Percentiles rank a stretch among this genome's conserved stretches.
Evolutionary conservation across 2,329 filamentous ascomycete species (phyloP).

Genomic region (Hymenoscyphus linearis): DNA sequence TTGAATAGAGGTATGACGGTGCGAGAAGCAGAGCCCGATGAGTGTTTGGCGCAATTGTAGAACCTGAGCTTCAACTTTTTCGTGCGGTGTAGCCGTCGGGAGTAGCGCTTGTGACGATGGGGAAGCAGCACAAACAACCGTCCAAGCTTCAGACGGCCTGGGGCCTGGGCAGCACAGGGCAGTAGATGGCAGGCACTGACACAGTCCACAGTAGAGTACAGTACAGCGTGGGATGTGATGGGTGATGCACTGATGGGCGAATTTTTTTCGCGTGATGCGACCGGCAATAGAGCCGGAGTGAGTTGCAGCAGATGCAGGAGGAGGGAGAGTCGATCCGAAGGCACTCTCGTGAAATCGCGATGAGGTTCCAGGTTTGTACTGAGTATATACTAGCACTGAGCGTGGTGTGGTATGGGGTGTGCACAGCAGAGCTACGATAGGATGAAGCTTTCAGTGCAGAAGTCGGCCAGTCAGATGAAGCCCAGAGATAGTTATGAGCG

Average conservation of each 20-base stretch:
- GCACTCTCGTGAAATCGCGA: neutral
- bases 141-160: slow-evolving; percentile 3
- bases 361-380: neutral
- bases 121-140: slow-evolving; percentile 10
- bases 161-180: neutral
- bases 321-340: neutral
- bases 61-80: slow-evolving; percentile 11
- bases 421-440: neutral
- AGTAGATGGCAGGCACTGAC: neutral
- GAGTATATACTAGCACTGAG: neutral
- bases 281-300: neutral
- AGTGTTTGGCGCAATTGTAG: slow-evolving; percentile 12
- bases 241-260: neutral
- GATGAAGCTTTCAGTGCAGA: neutral
- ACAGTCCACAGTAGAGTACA: too few relatives aligned
- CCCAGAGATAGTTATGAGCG: neutral
- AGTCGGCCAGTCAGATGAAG: neutral
- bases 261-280: slow-evolving; percentile 1
- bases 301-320: slow-evolving; percentile 1
- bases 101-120: slow-evolving; percentile 23
- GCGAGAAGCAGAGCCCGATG: neutral
- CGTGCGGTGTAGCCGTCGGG: slow-evolving; percentile 23
- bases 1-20: slow-evolving; percentile 12
- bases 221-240: neutral
- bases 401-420: neutral